Evolutionary conservation across 164 flowering plant species (phyloP).

Genomic region (Magnolia changhungtana): DNA sequence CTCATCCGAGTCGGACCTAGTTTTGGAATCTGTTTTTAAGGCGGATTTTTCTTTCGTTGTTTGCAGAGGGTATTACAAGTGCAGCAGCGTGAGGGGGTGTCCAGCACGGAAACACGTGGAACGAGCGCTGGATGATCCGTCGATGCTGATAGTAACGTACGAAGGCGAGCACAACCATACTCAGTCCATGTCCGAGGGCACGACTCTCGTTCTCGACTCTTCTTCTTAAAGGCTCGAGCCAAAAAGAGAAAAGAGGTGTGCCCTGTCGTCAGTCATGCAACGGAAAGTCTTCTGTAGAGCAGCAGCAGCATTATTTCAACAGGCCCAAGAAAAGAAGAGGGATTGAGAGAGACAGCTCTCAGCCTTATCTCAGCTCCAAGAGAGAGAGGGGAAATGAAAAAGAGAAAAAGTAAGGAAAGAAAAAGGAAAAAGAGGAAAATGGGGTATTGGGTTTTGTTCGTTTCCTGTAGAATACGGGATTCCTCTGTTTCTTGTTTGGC

Average conservation of each 20-base stretch:
- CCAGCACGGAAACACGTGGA: conserved; percentile 95
- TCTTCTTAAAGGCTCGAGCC: background rate
- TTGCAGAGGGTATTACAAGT: conserved; percentile 90
- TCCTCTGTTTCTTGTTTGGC: background rate
- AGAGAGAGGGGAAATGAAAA: background rate
- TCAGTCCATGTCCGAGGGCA: conserved; percentile 43
- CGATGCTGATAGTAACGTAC: conserved; percentile 84
- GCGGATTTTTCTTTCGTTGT: background rate
- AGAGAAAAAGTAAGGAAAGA: background rate
- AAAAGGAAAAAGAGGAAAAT: background rate
- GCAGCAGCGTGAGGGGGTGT: conserved; percentile 88
- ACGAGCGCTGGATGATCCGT: conserved; percentile 76
- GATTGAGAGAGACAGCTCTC: background rate
- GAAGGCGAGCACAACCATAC: conserved; percentile 90
- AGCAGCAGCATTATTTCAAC: background rate
- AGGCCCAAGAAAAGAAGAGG: background rate
- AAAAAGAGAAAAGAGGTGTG: background rate
- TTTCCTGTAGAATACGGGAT: conserved; percentile 21
- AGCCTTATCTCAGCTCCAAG: background rate
- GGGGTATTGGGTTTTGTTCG: conserved; percentile 6
- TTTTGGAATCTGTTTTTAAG: background rate
- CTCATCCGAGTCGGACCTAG: background rate
- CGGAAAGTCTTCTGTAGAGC: background rate
- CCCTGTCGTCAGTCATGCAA: background rate
- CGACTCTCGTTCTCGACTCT: conserved; percentile 3